Evolutionary conservation across 441 rosid genomes (phyloP).

Genomic region (Pelargonium cotyledonis): DNA sequence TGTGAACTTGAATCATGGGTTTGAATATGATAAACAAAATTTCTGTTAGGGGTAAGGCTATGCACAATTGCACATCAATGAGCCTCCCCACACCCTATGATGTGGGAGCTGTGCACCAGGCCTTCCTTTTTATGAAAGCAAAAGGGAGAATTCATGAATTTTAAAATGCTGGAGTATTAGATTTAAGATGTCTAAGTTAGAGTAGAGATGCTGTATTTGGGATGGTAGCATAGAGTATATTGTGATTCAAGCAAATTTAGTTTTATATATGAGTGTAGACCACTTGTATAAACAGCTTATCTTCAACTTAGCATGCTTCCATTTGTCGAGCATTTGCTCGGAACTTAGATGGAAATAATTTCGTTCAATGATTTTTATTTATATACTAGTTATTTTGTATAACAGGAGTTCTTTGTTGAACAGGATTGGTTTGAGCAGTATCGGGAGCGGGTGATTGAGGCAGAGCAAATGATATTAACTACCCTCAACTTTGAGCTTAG

Average conservation of each 20-base stretch:
- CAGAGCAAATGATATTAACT: slow-evolving; percentile 70
- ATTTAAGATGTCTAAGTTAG: neutral
- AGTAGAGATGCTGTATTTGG: neutral
- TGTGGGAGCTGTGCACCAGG: too few relatives aligned
- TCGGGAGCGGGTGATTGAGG: slow-evolving; percentile 58
- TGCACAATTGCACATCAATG: too few relatives aligned
- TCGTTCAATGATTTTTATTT: neutral
- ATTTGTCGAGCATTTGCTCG: neutral
- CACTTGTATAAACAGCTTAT: neutral
- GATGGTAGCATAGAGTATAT: neutral
- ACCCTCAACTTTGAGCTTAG: slow-evolving; percentile 70
- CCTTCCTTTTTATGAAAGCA: too few relatives aligned
- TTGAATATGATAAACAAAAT: too few relatives aligned
- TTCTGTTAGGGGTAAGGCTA: too few relatives aligned
- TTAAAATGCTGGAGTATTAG: too few relatives aligned
- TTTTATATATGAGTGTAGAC: neutral
- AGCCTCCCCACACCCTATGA: too few relatives aligned
- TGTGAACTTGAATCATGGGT: too few relatives aligned
- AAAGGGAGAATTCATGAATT: too few relatives aligned
- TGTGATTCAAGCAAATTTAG: neutral
- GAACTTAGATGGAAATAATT: neutral
- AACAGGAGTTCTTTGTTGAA: slow-evolving; percentile 19
- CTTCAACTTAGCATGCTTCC: neutral
- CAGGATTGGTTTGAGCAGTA: slow-evolving; percentile 86
- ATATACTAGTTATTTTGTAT: slow-evolving; percentile 6